Evolutionary conservation across 129 eudicot species (phyloP), one percentile per base, ranked within the genome.

Genomic region (Tagetes patula): DNA sequence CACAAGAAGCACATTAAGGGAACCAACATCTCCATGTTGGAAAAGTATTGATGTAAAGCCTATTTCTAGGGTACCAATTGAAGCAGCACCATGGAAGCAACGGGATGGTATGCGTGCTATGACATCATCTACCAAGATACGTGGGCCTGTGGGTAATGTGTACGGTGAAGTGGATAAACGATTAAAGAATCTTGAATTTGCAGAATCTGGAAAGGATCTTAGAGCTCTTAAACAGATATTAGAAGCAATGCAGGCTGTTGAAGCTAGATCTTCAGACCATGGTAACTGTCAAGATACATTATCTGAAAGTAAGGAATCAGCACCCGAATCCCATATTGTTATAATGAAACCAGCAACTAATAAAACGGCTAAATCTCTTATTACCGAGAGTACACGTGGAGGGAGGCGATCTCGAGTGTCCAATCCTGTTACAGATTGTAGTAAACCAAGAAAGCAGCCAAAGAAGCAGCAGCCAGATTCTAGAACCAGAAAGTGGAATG

Each of bases 221-320:
- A 86, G 98, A 83, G 98, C 98, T 77, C 89, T 93, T 46, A 93
- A 93, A 79, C 96, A 90, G 82, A 89, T 93, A 72, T 79, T 93
- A 27, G 96, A 90, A 71, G 90, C 96, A 74, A 90, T 93, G 96
- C 91, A 93, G 40, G 85, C 78, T 33, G 77, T 77, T 11, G 82
- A 86, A 72, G 75, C 73, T 20, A 68, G 70, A 75, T 67, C 65
- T 36, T 46, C 72, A n/a, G 84, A 82, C 78, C 77, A 68, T 39
- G 79, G 53, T 38, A 50, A 43, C 58, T 77, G 39, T 61, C 74
- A 79, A 20, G 52, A 55, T 58, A 45, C 34, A 8, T 37, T 50
- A 20, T 65, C 70, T 0, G 67, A n/a, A 67, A 55, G 62, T 27
- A 55, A 55, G 62, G 34, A 55, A 0, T 55, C 62, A 0, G 62